Conservation (phyloP, 257 asterid species). For the Fraxinus pennsylvanica region DNA sequence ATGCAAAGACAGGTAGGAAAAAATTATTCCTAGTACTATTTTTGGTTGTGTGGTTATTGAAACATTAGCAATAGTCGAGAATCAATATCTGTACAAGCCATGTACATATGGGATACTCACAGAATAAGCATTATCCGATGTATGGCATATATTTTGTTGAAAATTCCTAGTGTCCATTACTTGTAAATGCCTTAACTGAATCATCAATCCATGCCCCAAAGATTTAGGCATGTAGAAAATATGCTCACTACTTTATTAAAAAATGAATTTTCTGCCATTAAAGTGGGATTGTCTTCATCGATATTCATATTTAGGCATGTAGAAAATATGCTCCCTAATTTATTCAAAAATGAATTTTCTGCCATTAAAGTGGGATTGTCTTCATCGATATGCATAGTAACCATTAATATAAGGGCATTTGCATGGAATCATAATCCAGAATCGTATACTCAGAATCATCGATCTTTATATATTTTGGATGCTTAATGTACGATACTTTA, state of each 20-base stretch:
- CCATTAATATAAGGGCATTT: slow-evolving; percentile 32
- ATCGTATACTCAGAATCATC: slow-evolving; percentile 48
- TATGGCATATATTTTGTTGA: slow-evolving; percentile 10
- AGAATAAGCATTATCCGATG: slow-evolving; percentile 16
- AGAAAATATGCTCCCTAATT: slow-evolving; percentile 5
- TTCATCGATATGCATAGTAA: slow-evolving; percentile 22
- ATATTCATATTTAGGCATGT: slow-evolving; percentile 17
- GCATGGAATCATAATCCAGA: slow-evolving; percentile 48
- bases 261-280: slow-evolving; percentile 20
- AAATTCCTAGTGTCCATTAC: slow-evolving; percentile 21
- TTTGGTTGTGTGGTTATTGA: slow-evolving; percentile 23
- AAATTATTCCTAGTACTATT: not conserved
- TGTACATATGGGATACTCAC: slow-evolving; percentile 2
- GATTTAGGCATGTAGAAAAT: slow-evolving; percentile 15
- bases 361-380: slow-evolving; percentile 36
- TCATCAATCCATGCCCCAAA: slow-evolving; percentile 19
- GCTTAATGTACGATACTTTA: slow-evolving; percentile 5
- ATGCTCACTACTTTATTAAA: slow-evolving; percentile 3
- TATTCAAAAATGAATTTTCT: slow-evolving; percentile 11
- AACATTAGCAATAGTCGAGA: slow-evolving; percentile 5
- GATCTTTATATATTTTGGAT: slow-evolving; percentile 23
- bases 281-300: slow-evolving; percentile 35
- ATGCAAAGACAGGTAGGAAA: not conserved
- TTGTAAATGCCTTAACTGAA: slow-evolving; percentile 25
- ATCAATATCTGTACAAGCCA: not conserved